Conservation (phyloP, 768 basidiomycete species). For the Coprinopsis marcescibilis region DNA sequence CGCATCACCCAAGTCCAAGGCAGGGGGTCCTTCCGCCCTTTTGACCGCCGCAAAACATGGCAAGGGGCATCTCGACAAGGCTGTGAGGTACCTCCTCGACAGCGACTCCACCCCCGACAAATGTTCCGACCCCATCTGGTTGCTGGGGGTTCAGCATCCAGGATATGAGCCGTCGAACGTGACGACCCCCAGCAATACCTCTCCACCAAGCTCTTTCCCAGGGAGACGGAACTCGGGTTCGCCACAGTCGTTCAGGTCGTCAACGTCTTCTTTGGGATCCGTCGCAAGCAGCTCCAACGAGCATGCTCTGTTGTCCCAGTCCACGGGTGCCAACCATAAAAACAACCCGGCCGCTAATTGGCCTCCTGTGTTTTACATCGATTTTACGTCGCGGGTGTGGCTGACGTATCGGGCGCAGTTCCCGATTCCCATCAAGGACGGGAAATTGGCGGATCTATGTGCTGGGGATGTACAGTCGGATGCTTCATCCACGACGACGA, state of each 20-base stretch:
- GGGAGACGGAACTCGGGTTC: conserved; percentile 26
- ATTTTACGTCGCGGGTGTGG: conserved; percentile 87
- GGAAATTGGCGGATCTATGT: conserved; percentile 32
- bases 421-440: conserved; percentile 64
- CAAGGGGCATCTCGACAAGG: conserved; percentile 74
- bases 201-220: conserved; percentile 9
- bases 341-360: conserved; percentile 48
- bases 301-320: conserved; percentile 15
- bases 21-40: conserved; percentile 42
- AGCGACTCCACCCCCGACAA: conserved; percentile 82
- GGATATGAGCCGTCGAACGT: conserved; percentile 53
- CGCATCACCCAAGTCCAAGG: conserved; percentile 15
- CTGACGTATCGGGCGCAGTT: conserved; percentile 91
- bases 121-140: conserved; percentile 81
- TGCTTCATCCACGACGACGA: conserved; percentile 26
- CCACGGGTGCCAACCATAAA: conserved; percentile 14
- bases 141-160: conserved; percentile 77
- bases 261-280: conserved; percentile 27
- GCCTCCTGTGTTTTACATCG: conserved; percentile 81
- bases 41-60: conserved; percentile 68
- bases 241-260: conserved; percentile 40
- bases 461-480: conserved; percentile 14
- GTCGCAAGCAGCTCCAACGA: conserved; percentile 6
- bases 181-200: not conserved
- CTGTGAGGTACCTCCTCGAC: conserved; percentile 87